A percentile compares a stretch with the other conserved stretches of the same genome.
phyloP scores from a whole-genome alignment of 2,329 filamentous ascomycete species.

The Ceratocystis papillata region DNA sequence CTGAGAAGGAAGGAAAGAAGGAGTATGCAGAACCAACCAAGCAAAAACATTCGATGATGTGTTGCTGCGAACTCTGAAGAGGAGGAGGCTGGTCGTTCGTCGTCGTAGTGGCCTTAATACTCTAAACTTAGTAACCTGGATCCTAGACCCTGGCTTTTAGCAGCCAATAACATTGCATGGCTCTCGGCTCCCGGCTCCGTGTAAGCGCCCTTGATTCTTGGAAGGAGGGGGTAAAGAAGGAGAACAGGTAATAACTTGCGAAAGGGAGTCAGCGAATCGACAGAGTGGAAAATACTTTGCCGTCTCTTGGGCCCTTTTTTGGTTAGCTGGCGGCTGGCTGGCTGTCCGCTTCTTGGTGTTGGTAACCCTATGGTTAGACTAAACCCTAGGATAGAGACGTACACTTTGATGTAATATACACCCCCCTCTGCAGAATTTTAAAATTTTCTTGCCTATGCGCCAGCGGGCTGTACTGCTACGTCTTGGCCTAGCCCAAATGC shows the following conservation, averaged over 20 bases:
- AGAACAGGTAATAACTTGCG: not conserved
- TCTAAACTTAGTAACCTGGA: not conserved
- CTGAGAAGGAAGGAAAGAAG: not conserved
- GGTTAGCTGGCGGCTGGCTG: too few relatives aligned
- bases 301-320: too few relatives aligned
- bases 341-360: too few relatives aligned
- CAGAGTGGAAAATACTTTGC: too few relatives aligned
- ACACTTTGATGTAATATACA: not conserved
- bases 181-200: conserved; percentile 1
- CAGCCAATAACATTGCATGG: not conserved
- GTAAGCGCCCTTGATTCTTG: conserved; percentile 3
- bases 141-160: not conserved
- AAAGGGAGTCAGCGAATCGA: too few relatives aligned
- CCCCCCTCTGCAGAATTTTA: not conserved
- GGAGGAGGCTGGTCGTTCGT: too few relatives aligned
- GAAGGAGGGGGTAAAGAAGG: not conserved
- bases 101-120: too few relatives aligned
- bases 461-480: not conserved
- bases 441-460: not conserved
- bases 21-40: not conserved
- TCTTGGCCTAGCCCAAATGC: not conserved
- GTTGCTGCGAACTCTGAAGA: not conserved
- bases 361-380: too few relatives aligned
- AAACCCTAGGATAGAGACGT: too few relatives aligned
- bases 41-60: not conserved